Percentiles rank a stretch among this genome's conserved stretches.
These are phyloP conservation scores for Colletotrichum tropicicola DNA, from an alignment of 2,329 filamentous ascomycete species.

Conservation along the genomic window DNA sequence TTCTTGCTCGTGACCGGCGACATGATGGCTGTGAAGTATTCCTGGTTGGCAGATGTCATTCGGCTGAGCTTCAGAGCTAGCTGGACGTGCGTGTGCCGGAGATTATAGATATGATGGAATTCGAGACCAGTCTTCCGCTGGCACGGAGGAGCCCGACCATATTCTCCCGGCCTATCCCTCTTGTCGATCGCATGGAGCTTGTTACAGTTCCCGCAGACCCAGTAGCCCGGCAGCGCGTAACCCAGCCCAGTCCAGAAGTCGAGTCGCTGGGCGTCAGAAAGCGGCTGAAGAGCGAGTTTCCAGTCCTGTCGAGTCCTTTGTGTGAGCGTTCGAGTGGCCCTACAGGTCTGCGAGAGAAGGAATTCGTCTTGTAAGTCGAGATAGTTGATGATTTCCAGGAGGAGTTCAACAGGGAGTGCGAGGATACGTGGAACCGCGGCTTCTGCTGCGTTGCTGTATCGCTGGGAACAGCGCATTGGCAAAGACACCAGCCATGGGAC, in stretches of 20 bases:
- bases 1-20: not conserved
- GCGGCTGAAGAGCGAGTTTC: not conserved
- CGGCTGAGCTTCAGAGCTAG: not conserved
- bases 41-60: not conserved
- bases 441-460: not conserved
- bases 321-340: not conserved
- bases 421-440: not conserved
- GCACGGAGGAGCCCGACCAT: no score
- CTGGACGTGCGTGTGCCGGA: not conserved
- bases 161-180: not conserved
- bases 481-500: no score
- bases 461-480: no score
- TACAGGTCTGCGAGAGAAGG: not conserved
- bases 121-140: not conserved
- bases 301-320: not conserved
- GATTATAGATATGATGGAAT: not conserved
- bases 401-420: not conserved
- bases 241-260: not conserved
- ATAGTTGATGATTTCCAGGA: not conserved
- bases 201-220: not conserved
- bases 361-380: not conserved
- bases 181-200: not conserved
- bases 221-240: not conserved
- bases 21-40: not conserved
- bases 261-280: not conserved